Base-by-base conservation (phyloP, 495 filamentous ascomycete species). In the Parmelia sp. region DNA sequence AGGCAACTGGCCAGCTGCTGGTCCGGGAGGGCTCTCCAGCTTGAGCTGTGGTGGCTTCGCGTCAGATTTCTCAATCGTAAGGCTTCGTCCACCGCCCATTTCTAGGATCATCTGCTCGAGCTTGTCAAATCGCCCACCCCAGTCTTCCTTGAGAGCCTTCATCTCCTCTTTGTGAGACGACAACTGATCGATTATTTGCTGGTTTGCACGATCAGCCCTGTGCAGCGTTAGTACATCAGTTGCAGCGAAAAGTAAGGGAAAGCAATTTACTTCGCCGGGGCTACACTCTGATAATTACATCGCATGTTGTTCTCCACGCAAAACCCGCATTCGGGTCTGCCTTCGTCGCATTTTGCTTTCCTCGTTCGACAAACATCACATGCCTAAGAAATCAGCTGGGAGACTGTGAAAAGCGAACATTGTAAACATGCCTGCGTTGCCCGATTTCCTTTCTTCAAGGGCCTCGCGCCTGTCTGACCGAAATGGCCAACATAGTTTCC, bases 271-370 rank as follows among this genome's bases (percentile, higher is more conserved):
- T 86, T 86, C 58, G 83, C 82, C 10, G 82, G 82, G 31, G 82
- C 82, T 23, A 86, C 78, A 72, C 84, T 83, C 72, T 83, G 82
- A 64, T 86, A 86, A 29, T 83, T 78, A 69, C 83, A 86, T 56
- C 69, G 67, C 51, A 83, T 70, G 57, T 72, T 77, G 31, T 83
- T 83, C 63, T 86, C 83, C 60, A 79, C 83, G 72, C 83, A 86
- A 66, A 83, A 81, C 57, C 82, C 82, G 70, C 83, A 86, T 42
- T 75, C 71, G 0, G 83, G 83, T 49, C 83, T 78, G 36, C 83
- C 82, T 70, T 86, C 83, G 53, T 86, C 83, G 62, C 83, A 86
- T 68, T 86, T 86, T n/a, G 83, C 83, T 68, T 86, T 86, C 63
- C 83, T 77, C 25, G 81, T 74, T 67, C 83, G 81, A 69, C 83